Conservation (phyloP, 352 stramenopile genomes). For the Phytopythium montanum region DNA sequence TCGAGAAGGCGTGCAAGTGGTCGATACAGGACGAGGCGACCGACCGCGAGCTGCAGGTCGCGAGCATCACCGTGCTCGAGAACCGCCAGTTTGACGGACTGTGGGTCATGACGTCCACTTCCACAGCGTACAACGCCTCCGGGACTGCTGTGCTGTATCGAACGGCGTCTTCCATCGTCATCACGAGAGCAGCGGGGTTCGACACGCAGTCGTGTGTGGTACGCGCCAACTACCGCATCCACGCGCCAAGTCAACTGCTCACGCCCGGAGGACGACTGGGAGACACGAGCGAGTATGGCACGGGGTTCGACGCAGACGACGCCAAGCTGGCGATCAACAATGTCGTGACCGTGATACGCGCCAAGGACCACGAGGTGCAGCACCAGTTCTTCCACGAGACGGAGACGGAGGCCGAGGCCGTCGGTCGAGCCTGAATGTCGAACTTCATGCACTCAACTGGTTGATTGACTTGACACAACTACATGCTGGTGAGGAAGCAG, state of each 20-base stretch:
- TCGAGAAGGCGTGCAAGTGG: conserved; percentile 1
- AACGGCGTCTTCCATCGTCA: not conserved
- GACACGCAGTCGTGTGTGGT: not conserved
- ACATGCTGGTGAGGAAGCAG: not conserved
- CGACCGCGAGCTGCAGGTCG: not conserved
- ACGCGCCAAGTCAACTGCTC: not conserved
- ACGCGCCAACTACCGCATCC: conserved; percentile 3
- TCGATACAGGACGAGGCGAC: not conserved
- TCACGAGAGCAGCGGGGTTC: not conserved
- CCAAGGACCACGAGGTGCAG: not conserved
- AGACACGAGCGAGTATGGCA: not conserved
- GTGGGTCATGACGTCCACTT: not conserved
- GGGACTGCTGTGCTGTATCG: not conserved
- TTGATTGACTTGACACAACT: too few species aligned
- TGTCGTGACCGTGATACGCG: not conserved
- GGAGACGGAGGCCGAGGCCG: not conserved
- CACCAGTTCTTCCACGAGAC: not conserved
- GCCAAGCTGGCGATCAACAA: conserved; percentile 3
- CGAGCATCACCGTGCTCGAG: not conserved
- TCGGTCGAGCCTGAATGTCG: too few species aligned
- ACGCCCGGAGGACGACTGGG: not conserved
- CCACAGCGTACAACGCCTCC: not conserved
- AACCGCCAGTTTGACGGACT: not conserved
- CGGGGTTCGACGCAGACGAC: not conserved
- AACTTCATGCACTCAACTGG: too few species aligned